Evolutionary conservation across 768 basidiomycete genomes (phyloP).

Genomic region (Serendipita vermifera): DNA sequence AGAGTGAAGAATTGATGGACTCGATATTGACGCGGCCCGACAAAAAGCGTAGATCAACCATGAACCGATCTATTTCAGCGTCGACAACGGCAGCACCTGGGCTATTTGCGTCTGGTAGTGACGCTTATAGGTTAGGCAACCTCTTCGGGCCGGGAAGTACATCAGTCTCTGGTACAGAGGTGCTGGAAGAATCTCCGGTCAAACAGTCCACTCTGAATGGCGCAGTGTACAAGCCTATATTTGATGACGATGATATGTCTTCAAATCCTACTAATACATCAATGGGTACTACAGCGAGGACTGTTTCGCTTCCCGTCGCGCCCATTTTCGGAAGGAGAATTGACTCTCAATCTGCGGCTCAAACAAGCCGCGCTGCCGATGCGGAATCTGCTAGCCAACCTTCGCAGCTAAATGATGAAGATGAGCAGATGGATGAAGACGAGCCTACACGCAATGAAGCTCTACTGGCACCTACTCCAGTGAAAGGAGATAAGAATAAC

Average conservation of each 20-base stretch:
- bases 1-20: neutral
- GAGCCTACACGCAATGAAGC: neutral
- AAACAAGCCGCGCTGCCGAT: too few relatives aligned
- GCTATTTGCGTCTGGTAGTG: too few relatives aligned
- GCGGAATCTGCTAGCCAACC: too few relatives aligned
- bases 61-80: neutral
- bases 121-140: too few relatives aligned
- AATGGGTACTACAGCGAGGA: neutral
- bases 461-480: neutral
- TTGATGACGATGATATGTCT: neutral
- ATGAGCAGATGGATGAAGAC: neutral
- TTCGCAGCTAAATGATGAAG: neutral
- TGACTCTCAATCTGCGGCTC: neutral
- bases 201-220: neutral
- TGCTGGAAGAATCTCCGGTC: neutral
- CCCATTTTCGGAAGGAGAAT: neutral
- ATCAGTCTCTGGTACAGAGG: conserved; percentile 1
- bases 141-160: too few relatives aligned
- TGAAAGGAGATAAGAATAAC: neutral
- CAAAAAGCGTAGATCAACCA: neutral
- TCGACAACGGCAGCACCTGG: too few relatives aligned
- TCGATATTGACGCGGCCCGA: neutral
- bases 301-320: neutral
- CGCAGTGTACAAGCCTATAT: conserved; percentile 2
- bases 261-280: too few relatives aligned